phyloP scores from a whole-genome alignment of 345 rosid species.

The Ailanthus altissimus region DNA sequence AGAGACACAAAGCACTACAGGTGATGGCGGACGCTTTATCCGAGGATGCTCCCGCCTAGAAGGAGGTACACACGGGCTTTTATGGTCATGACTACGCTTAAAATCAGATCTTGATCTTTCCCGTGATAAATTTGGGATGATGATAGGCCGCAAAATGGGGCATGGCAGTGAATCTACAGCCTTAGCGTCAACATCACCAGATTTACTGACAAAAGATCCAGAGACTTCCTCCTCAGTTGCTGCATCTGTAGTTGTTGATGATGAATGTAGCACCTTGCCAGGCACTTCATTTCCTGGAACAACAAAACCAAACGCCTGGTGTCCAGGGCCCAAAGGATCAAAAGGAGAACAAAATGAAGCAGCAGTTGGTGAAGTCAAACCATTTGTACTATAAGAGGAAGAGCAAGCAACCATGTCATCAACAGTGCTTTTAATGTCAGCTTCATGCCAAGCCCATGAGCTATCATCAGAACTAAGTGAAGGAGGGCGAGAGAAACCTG shows the following conservation, averaged over 20 bases:
- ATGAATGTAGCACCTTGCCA: conserved; percentile 60
- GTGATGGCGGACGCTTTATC: conserved; percentile 95
- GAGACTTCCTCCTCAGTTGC: conserved; percentile 65
- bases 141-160: conserved; percentile 87
- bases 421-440: conserved; percentile 91
- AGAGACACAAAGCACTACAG: conserved; percentile 94
- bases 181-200: conserved; percentile 71
- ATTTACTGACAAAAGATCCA: conserved; percentile 55
- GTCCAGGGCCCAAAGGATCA: conserved; percentile 74
- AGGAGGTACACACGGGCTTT: conserved; percentile 82
- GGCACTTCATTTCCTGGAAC: conserved; percentile 80
- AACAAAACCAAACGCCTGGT: conserved; percentile 86
- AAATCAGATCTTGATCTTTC: conserved; percentile 70
- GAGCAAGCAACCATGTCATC: conserved; percentile 98
- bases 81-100: conserved; percentile 61
- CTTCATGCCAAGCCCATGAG: conserved; percentile 96
- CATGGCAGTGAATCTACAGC: conserved; percentile 74
- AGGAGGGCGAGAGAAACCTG: conserved; percentile 92
- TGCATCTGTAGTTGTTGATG: conserved; percentile 55
- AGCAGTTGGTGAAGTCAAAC: conserved; percentile 92
- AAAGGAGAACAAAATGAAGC: conserved; percentile 89
- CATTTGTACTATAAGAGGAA: conserved; percentile 87
- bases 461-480: conserved; percentile 99
- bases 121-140: conserved; percentile 76
- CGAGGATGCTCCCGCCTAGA: conserved; percentile 78